phyloP scores from a whole-genome alignment of 352 stramenopile species.

The Phytopythium vexans region DNA sequence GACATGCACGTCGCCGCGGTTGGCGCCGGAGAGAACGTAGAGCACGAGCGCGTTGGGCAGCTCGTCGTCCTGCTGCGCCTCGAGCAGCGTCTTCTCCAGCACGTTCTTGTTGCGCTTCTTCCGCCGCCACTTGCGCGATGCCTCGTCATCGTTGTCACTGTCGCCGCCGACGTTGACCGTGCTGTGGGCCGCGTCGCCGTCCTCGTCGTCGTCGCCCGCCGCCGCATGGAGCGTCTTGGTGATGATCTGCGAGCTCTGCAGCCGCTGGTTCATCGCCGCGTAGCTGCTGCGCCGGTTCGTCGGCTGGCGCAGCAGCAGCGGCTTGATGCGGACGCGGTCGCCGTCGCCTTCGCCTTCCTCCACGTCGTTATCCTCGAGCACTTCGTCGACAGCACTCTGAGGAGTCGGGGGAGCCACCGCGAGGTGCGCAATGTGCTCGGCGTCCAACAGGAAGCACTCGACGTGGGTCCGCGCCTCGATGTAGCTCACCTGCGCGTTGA shows the following conservation, averaged over 20 bases:
- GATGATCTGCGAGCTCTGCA: conserved; percentile 32
- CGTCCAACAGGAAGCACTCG: conserved; percentile 60
- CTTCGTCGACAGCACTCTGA: too few species aligned
- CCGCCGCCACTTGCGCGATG: conserved; percentile 51
- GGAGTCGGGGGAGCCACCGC: conserved; percentile 1
- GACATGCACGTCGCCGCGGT: conserved; percentile 75
- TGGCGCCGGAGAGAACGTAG: conserved; percentile 74
- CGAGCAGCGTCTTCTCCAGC: conserved; percentile 52
- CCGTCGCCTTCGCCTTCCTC: background rate
- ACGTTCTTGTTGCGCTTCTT: conserved; percentile 78
- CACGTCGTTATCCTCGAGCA: background rate
- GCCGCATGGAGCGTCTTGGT: conserved; percentile 13
- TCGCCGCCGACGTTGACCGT: conserved; percentile 4
- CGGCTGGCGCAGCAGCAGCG: conserved; percentile 14
- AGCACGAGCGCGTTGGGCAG: conserved; percentile 59
- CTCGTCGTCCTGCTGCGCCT: conserved; percentile 46
- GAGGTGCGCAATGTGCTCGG: conserved; percentile 22
- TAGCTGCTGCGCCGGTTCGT: conserved; percentile 11
- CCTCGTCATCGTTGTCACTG: conserved; percentile 10
- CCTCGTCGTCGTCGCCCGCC: conserved; percentile 13
- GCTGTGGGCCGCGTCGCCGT: conserved; percentile 11
- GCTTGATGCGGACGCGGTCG: background rate
- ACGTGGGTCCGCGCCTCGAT: conserved; percentile 37
- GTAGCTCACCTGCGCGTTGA: conserved; percentile 5
- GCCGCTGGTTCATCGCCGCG: conserved; percentile 9